Evolutionary conservation across 2,329 filamentous ascomycete genomes (phyloP).

Genomic region (Talaromyces sp.): DNA sequence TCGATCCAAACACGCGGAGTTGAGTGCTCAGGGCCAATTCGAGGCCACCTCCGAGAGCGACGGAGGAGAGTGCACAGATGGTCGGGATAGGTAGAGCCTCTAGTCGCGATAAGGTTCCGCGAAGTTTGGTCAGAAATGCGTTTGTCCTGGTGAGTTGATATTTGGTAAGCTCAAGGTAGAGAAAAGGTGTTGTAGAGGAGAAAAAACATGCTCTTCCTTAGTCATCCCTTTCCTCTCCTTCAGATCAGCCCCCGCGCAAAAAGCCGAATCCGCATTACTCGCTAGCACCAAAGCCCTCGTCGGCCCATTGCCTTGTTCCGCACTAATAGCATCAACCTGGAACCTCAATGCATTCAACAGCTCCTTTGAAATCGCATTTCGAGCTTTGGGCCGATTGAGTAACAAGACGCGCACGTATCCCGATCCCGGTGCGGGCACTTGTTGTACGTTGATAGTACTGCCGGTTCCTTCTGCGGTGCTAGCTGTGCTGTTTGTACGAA

Average conservation of each 20-base stretch:
- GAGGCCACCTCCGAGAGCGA: conserved; percentile 87
- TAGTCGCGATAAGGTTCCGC: conserved; percentile 69
- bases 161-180: not conserved
- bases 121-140: conserved; percentile 72
- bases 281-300: conserved; percentile 81
- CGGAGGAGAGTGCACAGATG: conserved; percentile 78
- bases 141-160: conserved; percentile 57
- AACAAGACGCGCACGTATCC: conserved; percentile 86
- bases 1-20: conserved; percentile 80
- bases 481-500: conserved; percentile 29
- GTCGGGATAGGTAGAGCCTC: conserved; percentile 79
- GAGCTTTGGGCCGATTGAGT: conserved; percentile 76
- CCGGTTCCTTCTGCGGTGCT: conserved; percentile 33
- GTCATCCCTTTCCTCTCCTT: conserved; percentile 80
- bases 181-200: not conserved
- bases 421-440: conserved; percentile 70
- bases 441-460: conserved; percentile 61
- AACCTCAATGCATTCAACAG: conserved; percentile 68
- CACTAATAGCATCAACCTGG: conserved; percentile 69
- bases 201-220: conserved; percentile 64
- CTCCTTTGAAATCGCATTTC: conserved; percentile 84
- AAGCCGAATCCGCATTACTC: conserved; percentile 78
- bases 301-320: conserved; percentile 52
- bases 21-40: conserved; percentile 88
- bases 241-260: conserved; percentile 91